Conservation (phyloP, 768 basidiomycete genomes). For the Epithele typhae region DNA sequence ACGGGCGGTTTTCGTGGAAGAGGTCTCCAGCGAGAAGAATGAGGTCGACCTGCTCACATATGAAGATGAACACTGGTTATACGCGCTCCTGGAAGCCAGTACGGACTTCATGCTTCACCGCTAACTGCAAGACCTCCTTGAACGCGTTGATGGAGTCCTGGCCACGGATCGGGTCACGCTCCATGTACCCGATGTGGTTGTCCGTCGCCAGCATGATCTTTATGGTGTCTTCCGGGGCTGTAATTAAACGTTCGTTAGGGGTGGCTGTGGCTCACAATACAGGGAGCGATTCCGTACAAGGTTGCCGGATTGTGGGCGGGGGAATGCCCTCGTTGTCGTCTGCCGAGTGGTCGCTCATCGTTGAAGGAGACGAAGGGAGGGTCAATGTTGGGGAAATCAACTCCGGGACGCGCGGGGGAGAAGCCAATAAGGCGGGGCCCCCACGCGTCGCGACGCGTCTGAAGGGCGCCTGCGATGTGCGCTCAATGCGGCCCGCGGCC, state of each 20-base stretch:
- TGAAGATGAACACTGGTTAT: not conserved
- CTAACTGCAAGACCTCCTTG: slow-evolving; percentile 87
- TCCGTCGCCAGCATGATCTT: slow-evolving; percentile 90
- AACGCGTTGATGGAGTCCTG: slow-evolving; percentile 96
- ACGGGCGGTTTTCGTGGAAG: slow-evolving; percentile 97
- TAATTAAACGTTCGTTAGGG: not conserved
- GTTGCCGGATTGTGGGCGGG: slow-evolving; percentile 32
- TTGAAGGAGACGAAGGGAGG: not conserved
- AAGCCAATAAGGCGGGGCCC: not conserved
- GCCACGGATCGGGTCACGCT: slow-evolving; percentile 91
- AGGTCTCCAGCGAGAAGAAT: slow-evolving; percentile 93
- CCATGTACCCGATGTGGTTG: slow-evolving; percentile 93
- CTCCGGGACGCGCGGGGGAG: not conserved
- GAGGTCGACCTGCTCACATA: slow-evolving; percentile 77
- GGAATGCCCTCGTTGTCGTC: slow-evolving; percentile 22
- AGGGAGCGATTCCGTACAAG: slow-evolving; percentile 32
- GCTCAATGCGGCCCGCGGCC: too few species aligned
- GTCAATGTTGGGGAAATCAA: not conserved
- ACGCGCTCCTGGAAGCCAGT: not conserved
- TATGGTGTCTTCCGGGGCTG: slow-evolving; percentile 66
- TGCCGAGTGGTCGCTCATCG: slow-evolving; percentile 13
- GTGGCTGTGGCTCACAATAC: not conserved
- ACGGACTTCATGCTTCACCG: slow-evolving; percentile 81
- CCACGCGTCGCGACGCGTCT: slow-evolving; percentile 21
- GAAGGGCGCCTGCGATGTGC: not conserved